phyloP scores from a whole-genome alignment of 169 alveolate species.

The Plasmodium billcollinsi region DNA sequence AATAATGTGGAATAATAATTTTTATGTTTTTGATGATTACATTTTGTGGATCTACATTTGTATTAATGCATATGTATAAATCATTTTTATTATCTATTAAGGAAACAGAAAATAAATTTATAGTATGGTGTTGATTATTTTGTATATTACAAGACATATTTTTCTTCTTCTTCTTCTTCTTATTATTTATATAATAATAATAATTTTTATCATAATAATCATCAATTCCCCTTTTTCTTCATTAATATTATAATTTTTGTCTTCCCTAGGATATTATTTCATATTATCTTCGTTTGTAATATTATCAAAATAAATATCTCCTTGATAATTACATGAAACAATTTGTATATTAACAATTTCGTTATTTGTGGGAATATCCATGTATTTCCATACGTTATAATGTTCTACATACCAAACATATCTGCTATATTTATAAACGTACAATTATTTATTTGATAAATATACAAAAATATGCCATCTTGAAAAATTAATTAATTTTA shows the following conservation, averaged over 20 bases:
- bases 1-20: constrained; percentile 12
- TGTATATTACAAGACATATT: no score
- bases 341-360: constrained; percentile 47
- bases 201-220: neutral
- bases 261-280: neutral
- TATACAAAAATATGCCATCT: constrained; percentile 71
- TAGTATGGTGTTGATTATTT: constrained; percentile 19
- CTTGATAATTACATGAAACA: constrained; percentile 48
- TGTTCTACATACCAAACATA: constrained; percentile 29
- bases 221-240: neutral
- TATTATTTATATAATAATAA: neutral
- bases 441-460: constrained; percentile 34
- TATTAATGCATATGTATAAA: constrained; percentile 37
- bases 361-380: constrained; percentile 20
- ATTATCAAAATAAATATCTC: constrained; percentile 35
- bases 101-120: constrained; percentile 27
- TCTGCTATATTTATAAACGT: constrained; percentile 42
- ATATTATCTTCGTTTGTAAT: neutral
- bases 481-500: constrained; percentile 45
- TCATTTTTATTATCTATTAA: constrained; percentile 31
- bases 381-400: constrained; percentile 48
- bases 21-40: constrained; percentile 23
- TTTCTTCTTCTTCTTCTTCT: neutral
- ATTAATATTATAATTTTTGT: neutral
- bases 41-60: constrained; percentile 4